phyloP scores from a whole-genome alignment of 78 protist genomes.

The Cavenderia fasciculata region DNA sequence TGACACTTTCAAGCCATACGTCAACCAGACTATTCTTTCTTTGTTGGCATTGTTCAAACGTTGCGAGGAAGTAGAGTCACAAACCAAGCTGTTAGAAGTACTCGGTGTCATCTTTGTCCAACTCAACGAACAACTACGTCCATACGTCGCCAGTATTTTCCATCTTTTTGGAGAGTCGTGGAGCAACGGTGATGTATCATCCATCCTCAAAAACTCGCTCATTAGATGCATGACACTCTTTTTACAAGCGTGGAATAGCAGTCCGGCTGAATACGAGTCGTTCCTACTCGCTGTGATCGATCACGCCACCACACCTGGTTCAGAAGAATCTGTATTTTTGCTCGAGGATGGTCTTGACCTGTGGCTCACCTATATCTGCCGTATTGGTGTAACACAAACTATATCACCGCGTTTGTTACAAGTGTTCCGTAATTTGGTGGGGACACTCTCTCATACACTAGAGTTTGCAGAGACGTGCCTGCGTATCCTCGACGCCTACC shows the following conservation, averaged over 20 bases:
- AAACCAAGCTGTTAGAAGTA: not conserved
- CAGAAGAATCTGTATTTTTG: not conserved
- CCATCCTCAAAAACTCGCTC: slow-evolving; percentile 9
- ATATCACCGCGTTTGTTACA: not conserved
- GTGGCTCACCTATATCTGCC: slow-evolving; percentile 9
- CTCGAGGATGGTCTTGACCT: slow-evolving; percentile 46
- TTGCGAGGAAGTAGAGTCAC: not conserved
- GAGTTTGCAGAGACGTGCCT: not conserved
- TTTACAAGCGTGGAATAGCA: slow-evolving; percentile 44
- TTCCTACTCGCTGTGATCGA: slow-evolving; percentile 32
- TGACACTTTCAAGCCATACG: not conserved
- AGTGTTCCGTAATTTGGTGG: not conserved
- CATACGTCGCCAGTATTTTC: not conserved
- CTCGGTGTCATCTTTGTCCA: not conserved
- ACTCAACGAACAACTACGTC: not conserved
- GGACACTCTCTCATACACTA: not conserved
- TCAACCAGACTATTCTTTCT: not conserved
- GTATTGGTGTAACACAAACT: not conserved
- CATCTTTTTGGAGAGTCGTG: not conserved
- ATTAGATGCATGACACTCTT: slow-evolving; percentile 24
- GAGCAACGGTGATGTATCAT: slow-evolving; percentile 7
- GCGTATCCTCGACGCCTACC: slow-evolving; percentile 31
- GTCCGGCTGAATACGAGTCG: slow-evolving; percentile 14
- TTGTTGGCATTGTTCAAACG: not conserved
- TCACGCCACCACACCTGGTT: not conserved